Base-by-base conservation (phyloP, 257 asterid species). In the Nicotiana tabacum region DNA sequence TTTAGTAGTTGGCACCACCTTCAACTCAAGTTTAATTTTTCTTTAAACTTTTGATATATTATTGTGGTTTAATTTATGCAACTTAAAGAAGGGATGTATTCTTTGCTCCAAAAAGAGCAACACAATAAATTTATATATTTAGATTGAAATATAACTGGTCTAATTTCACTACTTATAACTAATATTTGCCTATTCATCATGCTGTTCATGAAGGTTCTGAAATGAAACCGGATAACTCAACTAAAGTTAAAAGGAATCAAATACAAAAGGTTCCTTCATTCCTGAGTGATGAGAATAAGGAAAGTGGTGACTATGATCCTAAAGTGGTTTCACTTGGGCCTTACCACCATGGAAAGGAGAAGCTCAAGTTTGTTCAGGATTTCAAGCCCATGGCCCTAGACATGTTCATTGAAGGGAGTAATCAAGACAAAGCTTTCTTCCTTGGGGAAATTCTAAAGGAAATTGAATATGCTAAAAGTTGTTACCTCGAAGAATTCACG, bases 281-380 rank as follows among this genome's bases (percentile, higher is more conserved):
- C 4, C n/a, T 68, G 77, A 37, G 27, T 35, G 30, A 35, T 18
- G 77, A 39, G 9, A 65, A 62, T 62, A 29, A 66, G 4, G 43
- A 66, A 66, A 39, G 29, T 2, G 57, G 43, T 16, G 57, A 39
- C n/a, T 39, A 39, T 69, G 78, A 39, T 0, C 78, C 78, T 18
- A 70, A 39, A 70, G 78, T 70, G 10, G 78, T 70, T n/a, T 70
- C 78, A 2, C 51, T 70, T 0, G 78, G 78, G 33, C 78, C 78
- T 10, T 70, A 70, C 18, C 12, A 69, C 57, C 33, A 69, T 0
- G 78, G 33, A 69, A 39, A 69, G 1, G 3, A 10, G n/a, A 37
- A 37, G 18, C 78, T 69, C 57, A 69, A 69, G n/a, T 69, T 69
- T 4, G 78, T 69, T 39, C 18, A 69, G 57, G 5, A 69, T n/a